These are phyloP conservation scores for Linum lewisii DNA, from an alignment of 345 rosid genomes.

Conservation along the genomic window DNA sequence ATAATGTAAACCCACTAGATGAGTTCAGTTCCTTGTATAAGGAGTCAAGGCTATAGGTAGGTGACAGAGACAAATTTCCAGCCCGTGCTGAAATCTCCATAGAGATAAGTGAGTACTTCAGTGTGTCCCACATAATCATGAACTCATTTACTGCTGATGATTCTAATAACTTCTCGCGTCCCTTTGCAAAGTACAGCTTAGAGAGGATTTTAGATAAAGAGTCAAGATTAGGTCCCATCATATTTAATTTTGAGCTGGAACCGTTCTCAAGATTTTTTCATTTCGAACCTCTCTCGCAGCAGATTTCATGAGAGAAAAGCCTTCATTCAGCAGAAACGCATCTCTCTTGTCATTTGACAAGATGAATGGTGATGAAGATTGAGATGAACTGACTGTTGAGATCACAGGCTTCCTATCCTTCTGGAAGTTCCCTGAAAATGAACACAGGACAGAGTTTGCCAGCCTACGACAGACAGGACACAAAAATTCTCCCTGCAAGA, in stretches of 20 bases:
- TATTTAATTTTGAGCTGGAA: constrained; percentile 35
- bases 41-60: constrained; percentile 38
- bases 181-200: constrained; percentile 40
- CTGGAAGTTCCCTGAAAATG: constrained; percentile 36
- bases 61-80: constrained; percentile 36
- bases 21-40: constrained; percentile 66
- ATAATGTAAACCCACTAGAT: constrained; percentile 55
- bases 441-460: constrained; percentile 76
- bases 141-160: constrained; percentile 38
- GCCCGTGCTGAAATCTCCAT: constrained; percentile 74
- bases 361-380: constrained; percentile 13
- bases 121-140: constrained; percentile 82
- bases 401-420: constrained; percentile 35
- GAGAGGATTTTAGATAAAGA: constrained; percentile 39
- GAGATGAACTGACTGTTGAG: constrained; percentile 17
- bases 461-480: constrained; percentile 93
- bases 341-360: constrained; percentile 20
- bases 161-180: constrained; percentile 30
- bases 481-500: constrained; percentile 80
- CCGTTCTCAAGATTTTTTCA: constrained; percentile 31
- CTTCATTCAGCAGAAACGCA: constrained; percentile 45
- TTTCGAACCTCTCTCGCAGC: constrained; percentile 49
- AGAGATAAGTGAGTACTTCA: constrained; percentile 73
- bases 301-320: constrained; percentile 48
- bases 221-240: constrained; percentile 37